Conservation (phyloP, 495 filamentous ascomycete species). For the Penicillium lagena region DNA sequence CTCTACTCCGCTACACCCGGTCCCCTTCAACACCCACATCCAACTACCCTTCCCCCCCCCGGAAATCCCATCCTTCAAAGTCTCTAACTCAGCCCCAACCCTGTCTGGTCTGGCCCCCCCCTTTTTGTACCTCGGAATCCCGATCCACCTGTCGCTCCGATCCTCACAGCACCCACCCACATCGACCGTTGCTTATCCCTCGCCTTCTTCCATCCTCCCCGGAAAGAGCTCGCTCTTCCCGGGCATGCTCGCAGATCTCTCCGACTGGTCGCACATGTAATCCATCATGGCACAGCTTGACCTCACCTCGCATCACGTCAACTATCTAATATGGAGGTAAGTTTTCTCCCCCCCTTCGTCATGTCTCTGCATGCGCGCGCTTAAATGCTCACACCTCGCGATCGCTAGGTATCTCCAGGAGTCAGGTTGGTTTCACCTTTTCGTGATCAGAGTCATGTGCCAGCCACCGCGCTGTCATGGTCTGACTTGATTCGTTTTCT, state of each 20-base stretch:
- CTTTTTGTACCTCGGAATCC: slow-evolving; percentile 6
- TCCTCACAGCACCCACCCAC: too few species aligned
- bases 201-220: slow-evolving; percentile 21
- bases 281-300: slow-evolving; percentile 39
- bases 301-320: slow-evolving; percentile 89
- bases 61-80: neutral
- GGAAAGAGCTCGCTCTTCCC: slow-evolving; percentile 14
- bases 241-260: slow-evolving; percentile 34
- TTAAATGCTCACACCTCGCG: slow-evolving; percentile 21
- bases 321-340: slow-evolving; percentile 98
- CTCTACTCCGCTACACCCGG: slow-evolving; percentile 5
- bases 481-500: neutral
- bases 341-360: slow-evolving; percentile 33
- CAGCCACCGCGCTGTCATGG: too few species aligned
- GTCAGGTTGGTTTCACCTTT: slow-evolving; percentile 60
- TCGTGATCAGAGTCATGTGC: neutral
- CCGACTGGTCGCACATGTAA: slow-evolving; percentile 38
- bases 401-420: slow-evolving; percentile 73
- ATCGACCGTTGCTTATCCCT: slow-evolving; percentile 11
- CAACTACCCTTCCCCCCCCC: neutral
- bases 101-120: neutral
- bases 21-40: neutral
- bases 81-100: too few species aligned
- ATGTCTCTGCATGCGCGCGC: neutral
- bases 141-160: slow-evolving; percentile 2